phyloP scores from a whole-genome alignment of 2,329 filamentous ascomycete species.

The Acephala macrosclerotiorum region DNA sequence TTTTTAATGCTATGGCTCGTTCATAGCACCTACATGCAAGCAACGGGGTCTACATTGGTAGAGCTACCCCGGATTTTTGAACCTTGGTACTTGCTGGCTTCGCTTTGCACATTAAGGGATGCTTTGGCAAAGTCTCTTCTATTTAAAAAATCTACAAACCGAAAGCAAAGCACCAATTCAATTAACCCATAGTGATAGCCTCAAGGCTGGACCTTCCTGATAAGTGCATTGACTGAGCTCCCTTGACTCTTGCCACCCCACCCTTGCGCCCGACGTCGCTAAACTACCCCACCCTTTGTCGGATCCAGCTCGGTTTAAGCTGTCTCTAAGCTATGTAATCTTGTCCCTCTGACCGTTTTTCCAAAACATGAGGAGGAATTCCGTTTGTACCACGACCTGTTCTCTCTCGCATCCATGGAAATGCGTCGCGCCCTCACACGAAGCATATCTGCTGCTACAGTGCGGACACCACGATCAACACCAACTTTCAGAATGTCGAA shows the following conservation, averaged over 20 bases:
- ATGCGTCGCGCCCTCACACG: slow-evolving; percentile 44
- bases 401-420: slow-evolving; percentile 21
- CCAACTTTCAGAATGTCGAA: slow-evolving; percentile 40
- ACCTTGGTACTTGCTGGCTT: not conserved
- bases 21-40: too few relatives aligned
- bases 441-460: slow-evolving; percentile 38
- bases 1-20: too few relatives aligned
- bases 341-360: slow-evolving; percentile 1
- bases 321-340: not conserved
- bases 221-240: not conserved
- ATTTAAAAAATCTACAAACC: not conserved
- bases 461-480: slow-evolving; percentile 36
- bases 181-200: not conserved
- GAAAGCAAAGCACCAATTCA: not conserved
- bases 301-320: not conserved
- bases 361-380: not conserved
- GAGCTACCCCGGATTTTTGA: not conserved
- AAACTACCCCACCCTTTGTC: not conserved
- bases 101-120: not conserved
- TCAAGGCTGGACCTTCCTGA: not conserved
- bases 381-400: not conserved
- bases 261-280: slow-evolving; percentile 2
- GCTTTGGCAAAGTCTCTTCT: not conserved
- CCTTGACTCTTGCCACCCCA: not conserved
- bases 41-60: not conserved